Base-by-base conservation (phyloP, 371 early-diverging fungal species). In the Mucor saturninus region DNA sequence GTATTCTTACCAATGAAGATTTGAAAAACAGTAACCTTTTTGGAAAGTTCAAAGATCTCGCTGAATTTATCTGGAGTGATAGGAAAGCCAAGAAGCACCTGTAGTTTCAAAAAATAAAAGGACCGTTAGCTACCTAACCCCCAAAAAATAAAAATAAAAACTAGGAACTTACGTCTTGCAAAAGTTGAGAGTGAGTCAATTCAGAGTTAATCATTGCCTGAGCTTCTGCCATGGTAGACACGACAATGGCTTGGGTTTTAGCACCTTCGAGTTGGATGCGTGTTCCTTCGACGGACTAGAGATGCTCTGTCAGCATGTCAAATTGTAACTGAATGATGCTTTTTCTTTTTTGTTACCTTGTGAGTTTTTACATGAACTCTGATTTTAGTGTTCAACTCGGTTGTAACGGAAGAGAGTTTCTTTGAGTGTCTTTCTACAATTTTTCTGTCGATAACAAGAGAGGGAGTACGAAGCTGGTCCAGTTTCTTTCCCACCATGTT, bases 341-440 rank as follows among this genome's bases (percentile, higher is more conserved):
- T 8, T 48, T 55, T 21, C 29, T 7, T 29, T 52, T 28, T 21
- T 13, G 13, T 21, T 73, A 80, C 80, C 72, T 81, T 81, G 56
- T 78, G 78, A n/a, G 81, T 74, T 64, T 81, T 81, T 31, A 81
- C 71, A 40, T 81, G 81, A 1, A 75, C 68, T 31, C 81, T 72
- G 8, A 76, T 62, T 54, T 74, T 74, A 31, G 71, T 62, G 26
- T 59, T 55, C 10, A 68, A 50, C 48, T 67, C 60, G 8, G 63
- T 35, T 6, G 62, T 54, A 14, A 76, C 68, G 26, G 31, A 32
- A 37, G 70, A 55, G n/a, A 81, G 53, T 15, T 59, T 49, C 15
- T 64, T 43, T 31, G 74, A 74, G 63, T 81, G 77, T 13, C 65
- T 60, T 45, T 75, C 51, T 0, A 81, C 50, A 11, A 73, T 57